A percentile compares a stretch with the other conserved stretches of the same genome.
These are phyloP conservation scores for Piedraia hortae DNA, from an alignment of 2,329 filamentous ascomycete species.

Conservation along the genomic window DNA sequence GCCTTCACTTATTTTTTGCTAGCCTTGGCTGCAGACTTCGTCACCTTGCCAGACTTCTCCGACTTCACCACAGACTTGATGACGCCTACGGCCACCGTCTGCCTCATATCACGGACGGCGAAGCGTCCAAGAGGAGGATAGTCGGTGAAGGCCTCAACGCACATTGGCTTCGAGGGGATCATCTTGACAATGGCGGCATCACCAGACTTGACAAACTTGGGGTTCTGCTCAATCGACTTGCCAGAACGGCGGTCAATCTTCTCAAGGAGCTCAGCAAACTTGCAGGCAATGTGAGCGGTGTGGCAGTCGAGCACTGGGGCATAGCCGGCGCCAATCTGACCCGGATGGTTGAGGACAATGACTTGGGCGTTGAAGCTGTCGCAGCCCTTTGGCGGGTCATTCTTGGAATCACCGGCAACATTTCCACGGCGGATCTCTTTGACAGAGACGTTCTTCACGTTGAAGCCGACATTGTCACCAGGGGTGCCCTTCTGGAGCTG, in stretches of 20 bases:
- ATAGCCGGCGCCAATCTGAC: constrained; percentile 97
- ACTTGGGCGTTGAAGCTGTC: constrained; percentile 98
- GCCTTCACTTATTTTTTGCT: constrained; percentile 16
- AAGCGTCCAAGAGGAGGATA: constrained; percentile 99
- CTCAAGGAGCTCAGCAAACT: constrained; percentile 97
- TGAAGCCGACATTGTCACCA: constrained; percentile 99
- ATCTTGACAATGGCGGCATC: constrained; percentile 99
- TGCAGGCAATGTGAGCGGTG: constrained; percentile 99
- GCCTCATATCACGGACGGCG: constrained; percentile 90
- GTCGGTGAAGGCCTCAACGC: constrained; percentile 98
- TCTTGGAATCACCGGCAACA: constrained; percentile 99
- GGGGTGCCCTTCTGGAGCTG: constrained; percentile 84
- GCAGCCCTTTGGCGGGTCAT: constrained; percentile 71
- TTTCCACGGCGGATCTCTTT: constrained; percentile 99
- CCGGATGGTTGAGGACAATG: constrained; percentile 99
- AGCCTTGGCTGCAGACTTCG: constrained; percentile 11
- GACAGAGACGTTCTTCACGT: constrained; percentile 99
- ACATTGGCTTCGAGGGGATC: constrained; percentile 99
- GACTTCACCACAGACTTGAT: constrained; percentile 27
- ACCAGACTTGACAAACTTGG: constrained; percentile 99
- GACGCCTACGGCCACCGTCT: constrained; percentile 79
- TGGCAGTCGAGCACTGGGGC: constrained; percentile 98
- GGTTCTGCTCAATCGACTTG: constrained; percentile 71
- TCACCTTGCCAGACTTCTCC: constrained; percentile 20
- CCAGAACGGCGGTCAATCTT: constrained; percentile 99